Percentiles rank a stretch among this genome's conserved stretches.
These are phyloP conservation scores for Suillus americanus DNA, from an alignment of 768 basidiomycete genomes.

Conservation along the genomic window DNA sequence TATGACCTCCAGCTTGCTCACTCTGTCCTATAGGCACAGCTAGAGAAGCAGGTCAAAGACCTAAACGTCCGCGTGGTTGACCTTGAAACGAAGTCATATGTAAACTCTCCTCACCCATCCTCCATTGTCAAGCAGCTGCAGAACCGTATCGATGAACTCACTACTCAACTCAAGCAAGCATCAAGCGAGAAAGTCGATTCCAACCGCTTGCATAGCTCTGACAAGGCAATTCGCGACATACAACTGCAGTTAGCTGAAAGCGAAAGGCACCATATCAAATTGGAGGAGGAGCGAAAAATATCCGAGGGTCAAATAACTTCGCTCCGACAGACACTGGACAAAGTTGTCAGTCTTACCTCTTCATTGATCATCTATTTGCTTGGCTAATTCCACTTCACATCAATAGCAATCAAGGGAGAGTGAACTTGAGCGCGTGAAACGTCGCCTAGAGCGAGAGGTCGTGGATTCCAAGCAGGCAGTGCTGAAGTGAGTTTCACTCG, in stretches of 20 bases:
- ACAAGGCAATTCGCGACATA: constrained; percentile 51
- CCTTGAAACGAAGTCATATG: constrained; percentile 75
- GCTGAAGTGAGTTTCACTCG: constrained; percentile 49
- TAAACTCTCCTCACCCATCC: constrained; percentile 59
- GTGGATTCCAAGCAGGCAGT: constrained; percentile 71
- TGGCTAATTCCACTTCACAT: constrained; percentile 10
- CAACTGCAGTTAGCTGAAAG: constrained; percentile 57
- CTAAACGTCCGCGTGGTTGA: constrained; percentile 81
- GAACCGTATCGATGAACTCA: constrained; percentile 71
- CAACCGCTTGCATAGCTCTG: constrained; percentile 38
- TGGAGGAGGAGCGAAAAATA: constrained; percentile 65
- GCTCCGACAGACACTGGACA: constrained; percentile 61
- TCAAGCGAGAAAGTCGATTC: constrained; percentile 41
- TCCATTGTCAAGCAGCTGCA: constrained; percentile 61
- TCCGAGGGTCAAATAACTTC: constrained; percentile 58
- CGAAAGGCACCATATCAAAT: constrained; percentile 56
- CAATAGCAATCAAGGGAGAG: constrained; percentile 68
- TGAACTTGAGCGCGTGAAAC: constrained; percentile 67
- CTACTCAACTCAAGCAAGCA: constrained; percentile 41
- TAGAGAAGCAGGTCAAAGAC: constrained; percentile 87
- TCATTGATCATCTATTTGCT: background rate
- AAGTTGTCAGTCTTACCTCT: constrained; percentile 46
- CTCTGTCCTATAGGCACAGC: constrained; percentile 53
- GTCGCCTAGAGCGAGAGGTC: constrained; percentile 75
- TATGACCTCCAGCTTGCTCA: constrained; percentile 1